These are phyloP conservation scores for Thuja plicata DNA, from an alignment of 83 land plant genomes.

Conservation along the genomic window DNA sequence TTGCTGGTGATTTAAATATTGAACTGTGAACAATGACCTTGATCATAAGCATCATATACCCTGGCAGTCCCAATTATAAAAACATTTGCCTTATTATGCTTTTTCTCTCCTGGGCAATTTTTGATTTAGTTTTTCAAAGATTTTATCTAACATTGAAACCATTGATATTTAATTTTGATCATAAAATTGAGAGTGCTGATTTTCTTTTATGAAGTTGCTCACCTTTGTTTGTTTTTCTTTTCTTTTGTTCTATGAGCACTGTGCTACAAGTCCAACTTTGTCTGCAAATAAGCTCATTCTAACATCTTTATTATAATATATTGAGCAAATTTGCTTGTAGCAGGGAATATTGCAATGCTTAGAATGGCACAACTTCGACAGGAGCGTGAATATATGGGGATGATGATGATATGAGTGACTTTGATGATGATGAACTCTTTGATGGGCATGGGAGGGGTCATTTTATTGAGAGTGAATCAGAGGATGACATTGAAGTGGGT, in stretches of 20 bases:
- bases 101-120: not conserved
- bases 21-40: not conserved
- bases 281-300: not conserved
- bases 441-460: constrained; percentile 4
- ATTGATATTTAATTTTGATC: not conserved
- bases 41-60: not conserved
- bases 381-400: constrained; percentile 3
- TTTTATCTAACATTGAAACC: not conserved
- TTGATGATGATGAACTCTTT: constrained; percentile 12
- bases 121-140: not conserved
- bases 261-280: not conserved
- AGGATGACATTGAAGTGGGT: constrained; percentile 7
- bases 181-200: not conserved
- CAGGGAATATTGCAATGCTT: not conserved
- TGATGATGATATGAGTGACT: constrained; percentile 14
- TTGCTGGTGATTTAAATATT: not conserved
- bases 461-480: constrained; percentile 4
- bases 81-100: not conserved
- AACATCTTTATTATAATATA: not conserved
- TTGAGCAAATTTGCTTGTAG: not conserved
- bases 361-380: constrained; percentile 3
- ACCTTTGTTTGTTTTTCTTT: not conserved
- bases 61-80: not conserved
- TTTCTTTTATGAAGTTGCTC: not conserved
- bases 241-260: not conserved